These are phyloP conservation scores for Penicillium herquei DNA, from an alignment of 495 filamentous ascomycete species.

Conservation along the genomic window DNA sequence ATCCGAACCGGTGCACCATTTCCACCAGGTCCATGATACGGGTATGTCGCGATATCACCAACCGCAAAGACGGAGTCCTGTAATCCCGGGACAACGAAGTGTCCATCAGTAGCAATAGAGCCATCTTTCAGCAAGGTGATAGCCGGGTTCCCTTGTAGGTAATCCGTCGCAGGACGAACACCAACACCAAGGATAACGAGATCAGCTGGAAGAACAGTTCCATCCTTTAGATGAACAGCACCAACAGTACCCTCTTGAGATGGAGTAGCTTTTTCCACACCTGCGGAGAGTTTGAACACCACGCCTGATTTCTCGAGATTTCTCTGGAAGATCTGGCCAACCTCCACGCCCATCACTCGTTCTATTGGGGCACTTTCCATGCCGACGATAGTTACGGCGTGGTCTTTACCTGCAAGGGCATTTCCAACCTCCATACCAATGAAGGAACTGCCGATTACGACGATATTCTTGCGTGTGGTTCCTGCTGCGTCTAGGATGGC, in stretches of 20 bases:
- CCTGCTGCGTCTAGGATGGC: conserved; percentile 74
- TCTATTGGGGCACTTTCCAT: conserved; percentile 87
- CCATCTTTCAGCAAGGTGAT: conserved; percentile 75
- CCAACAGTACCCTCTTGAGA: conserved; percentile 69
- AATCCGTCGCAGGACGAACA: conserved; percentile 82
- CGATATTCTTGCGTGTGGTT: conserved; percentile 82
- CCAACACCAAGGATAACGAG: conserved; percentile 89
- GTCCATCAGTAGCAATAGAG: conserved; percentile 72
- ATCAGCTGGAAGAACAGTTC: conserved; percentile 79
- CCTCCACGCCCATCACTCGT: conserved; percentile 77
- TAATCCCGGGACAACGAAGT: conserved; percentile 69
- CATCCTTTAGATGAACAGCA: conserved; percentile 80
- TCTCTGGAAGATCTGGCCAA: conserved; percentile 76
- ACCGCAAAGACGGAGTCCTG: conserved; percentile 81
- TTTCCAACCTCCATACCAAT: conserved; percentile 97
- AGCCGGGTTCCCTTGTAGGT: conserved; percentile 67
- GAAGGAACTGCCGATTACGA: conserved; percentile 87
- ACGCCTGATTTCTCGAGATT: conserved; percentile 81
- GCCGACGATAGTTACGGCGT: conserved; percentile 86
- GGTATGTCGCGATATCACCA: conserved; percentile 94
- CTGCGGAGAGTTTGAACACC: conserved; percentile 77
- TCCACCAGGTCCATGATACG: conserved; percentile 87
- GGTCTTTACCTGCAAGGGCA: conserved; percentile 61
- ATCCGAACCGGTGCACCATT: conserved; percentile 65
- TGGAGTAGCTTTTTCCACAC: conserved; percentile 76